Evolutionary conservation across 2,329 filamentous ascomycete genomes (phyloP), one percentile per base, ranked within the genome.

Genomic region (Coniella lustricola): DNA sequence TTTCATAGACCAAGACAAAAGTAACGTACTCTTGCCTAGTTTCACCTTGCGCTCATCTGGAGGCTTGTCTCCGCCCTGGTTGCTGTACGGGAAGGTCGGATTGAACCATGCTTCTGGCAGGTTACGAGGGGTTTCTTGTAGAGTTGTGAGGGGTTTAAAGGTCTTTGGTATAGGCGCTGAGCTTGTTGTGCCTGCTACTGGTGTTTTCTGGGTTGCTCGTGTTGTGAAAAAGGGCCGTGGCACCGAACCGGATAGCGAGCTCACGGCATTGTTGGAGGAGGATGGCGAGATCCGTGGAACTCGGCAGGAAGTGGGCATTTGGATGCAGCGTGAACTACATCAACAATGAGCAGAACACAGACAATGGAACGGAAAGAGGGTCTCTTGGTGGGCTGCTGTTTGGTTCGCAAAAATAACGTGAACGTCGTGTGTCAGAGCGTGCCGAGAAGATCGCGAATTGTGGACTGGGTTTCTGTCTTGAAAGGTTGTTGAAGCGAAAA

Each of bases 31-130:
- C 59, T 76, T 78, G 38, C 81, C 79, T 0, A 83, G 73, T 64
- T 84, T 83, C 33, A 79, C 65, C 58, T 81, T 84, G 57, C 74
- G 66, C 54, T 81, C 77, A 54, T 80, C 73, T 17, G 69, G 67
- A 3, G 67, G 66, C 48, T 70, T 65, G 55, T 65, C 55, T 22
- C 48, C 41, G n/a, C 53, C 49, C 29, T 51, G 51, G 29, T 62
- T 55, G 52, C 59, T 55, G 5, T 56, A 57, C 5, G 67, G 64
- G 9, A 56, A 53, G 12, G 68, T 66, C 17, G 67, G 64, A 37
- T 64, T 69, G 60, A 76, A 75, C 66, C 69, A 74, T 51, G 69
- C 59, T 37, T 68, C 67, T 3, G 67, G 60, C 33, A 67, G 54
- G 38, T 60, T 60, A 22, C 58, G 62, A 17, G 50, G 53, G 22